Base-by-base conservation (phyloP, 495 filamentous ascomycete species). In the Hamigera avellanea region DNA sequence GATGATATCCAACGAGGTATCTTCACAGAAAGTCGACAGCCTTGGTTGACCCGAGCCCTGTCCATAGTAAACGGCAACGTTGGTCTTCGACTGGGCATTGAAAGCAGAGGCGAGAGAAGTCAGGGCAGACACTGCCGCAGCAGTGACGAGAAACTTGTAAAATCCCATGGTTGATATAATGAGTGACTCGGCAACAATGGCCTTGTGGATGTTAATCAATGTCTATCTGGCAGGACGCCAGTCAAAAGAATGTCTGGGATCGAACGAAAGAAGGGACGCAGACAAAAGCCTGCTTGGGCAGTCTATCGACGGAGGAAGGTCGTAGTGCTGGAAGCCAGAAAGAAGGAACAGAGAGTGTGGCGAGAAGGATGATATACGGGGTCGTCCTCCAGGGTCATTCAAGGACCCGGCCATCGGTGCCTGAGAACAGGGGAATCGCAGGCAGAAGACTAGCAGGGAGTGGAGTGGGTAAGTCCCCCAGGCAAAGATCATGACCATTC, bases 11-110 rank as follows among this genome's bases (percentile, higher is more conserved):
- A 80, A 59, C 8, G 54, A 60, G 0, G 67, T 50, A 27, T 79
- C 64, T 15, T 69, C 46, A 54, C 80, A 84, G 45, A 76, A 76
- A 25, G 69, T 1, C 86, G 65, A 15, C 64, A 63, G 17, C 44
- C 37, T 34, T 71, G 67, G 31, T 56, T 26, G n/a, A n/a, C n/a
- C n/a, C n/a, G n/a, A n/a, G n/a, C n/a, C n/a, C n/a, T n/a, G n/a
- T 57, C 75, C 79, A 64, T 75, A 83, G 52, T 82, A 83, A 16
- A 82, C 59, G 15, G 71, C 74, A 44, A 82, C 49, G 49, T 81
- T 82, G 39, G 61, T 66, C n/a, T 61, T 64, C 3, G 64, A 54
- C 19, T 43, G 35, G 3, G 64, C 39, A 46, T 68, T 52, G 46
- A 79, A 73, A 33, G 69, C 73, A 35, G 66, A 36, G 10, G 67